Evolutionary conservation across 2,329 filamentous ascomycete species (phyloP), one percentile per base, ranked within the genome.

Genomic region (Alternaria novae-zelandiae): DNA sequence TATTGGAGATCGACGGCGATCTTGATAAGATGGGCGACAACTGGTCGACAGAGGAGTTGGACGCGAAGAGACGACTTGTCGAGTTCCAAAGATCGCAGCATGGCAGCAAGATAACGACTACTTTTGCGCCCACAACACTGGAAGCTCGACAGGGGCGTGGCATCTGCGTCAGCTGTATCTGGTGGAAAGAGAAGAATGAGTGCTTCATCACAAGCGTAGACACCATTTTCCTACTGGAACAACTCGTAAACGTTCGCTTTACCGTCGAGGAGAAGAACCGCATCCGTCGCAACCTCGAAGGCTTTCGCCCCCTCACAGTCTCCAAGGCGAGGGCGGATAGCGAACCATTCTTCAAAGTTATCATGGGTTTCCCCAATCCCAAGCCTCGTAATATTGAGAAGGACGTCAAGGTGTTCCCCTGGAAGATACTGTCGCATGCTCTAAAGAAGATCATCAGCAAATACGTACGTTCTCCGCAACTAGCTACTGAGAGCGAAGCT

Each of bases 381-480:
- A 98, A 98, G 82, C 96, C 96, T 17, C 88, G 96, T 66, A 97
- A 98, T 77, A 99, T 99, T 69, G 96, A 98, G 84, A 99, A 99
- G 83, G 95, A 98, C 75, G 94, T 99, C 77, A 99, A 99, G 83
- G 96, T 98, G 12, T 99, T 98, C 76, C 91, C 94, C 5, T 99
- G 96, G 96, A 96, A 94, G 80, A 93, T 96, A 64, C 86, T 99
- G 47, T 88, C 88, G 53, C 87, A 89, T 64, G 95, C 96, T 0
- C 86, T 99, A 69, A 97, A 96, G 86, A 99, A 99, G 85, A 98
- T 99, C 75, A 97, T 99, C 78, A 90, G 93, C 74, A 99, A 99
- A 91, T 99, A 98, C 81, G 88, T 89, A 83, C 82, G 88, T 87
- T 57, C 26, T 15, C 30, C 54, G 53, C 46, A 3, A 54, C 51